Evolutionary conservation across 331 rosid species (phyloP), one percentile per base, ranked within the genome.

Genomic region (Quercus lobata): DNA sequence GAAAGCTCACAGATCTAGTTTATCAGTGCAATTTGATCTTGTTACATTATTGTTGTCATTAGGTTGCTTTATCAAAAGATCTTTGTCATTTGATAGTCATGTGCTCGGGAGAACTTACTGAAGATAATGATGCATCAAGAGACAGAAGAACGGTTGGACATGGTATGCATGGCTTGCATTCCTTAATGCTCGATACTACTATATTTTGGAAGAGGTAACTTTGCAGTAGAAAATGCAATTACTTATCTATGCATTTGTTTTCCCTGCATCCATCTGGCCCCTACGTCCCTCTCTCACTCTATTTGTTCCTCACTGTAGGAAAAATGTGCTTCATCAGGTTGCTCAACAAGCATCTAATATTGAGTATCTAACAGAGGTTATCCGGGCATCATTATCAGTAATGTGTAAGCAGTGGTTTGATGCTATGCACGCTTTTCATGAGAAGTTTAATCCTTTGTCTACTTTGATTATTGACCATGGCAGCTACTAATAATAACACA

Each of bases 341-440:
- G 98, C 98, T 74, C 98, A 91, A 82, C 98, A 94, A 84, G 98
- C 98, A 80, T 94, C 97, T 82, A 94, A 86, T 84, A 89, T 92
- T 72, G 94, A 90, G 75, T 97, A 92, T 85, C 82, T 94, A 84
- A 85, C 87, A 72, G 97, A 91, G 87, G 97, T 94, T 88, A 88
- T 94, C 37, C 87, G 91, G 78, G 89, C 88, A 72, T 91, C 98
- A 24, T 82, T 94, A 78, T 91, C 97, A 52, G 93, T 92, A 75
- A 94, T 94, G 98, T 75, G 86, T 78, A 92, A 93, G 92, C 97
- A 85, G 89, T 94, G 98, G 98, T 88, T 93, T 86, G 97, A 94
- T 76, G 98, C 97, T 75, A 88, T 91, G 94, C 89, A 83, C 83
- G 87, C 85, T 79, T 94, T 89, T 75, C 93, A 78, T 68, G 98